Conservation (phyloP, 179 eudicot genomes). For the Camellia oleifera region DNA sequence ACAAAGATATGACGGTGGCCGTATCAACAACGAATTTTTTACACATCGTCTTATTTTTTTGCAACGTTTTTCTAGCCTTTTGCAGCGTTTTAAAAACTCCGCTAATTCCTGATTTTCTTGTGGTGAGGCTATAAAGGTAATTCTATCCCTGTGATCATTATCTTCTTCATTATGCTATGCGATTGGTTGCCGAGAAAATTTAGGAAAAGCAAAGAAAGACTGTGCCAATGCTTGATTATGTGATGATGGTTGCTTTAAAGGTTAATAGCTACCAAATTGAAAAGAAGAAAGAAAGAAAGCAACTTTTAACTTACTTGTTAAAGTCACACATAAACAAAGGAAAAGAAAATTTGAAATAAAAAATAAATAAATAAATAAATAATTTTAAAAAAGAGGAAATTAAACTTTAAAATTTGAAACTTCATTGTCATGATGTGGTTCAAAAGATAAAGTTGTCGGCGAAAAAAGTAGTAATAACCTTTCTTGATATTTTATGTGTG, state of each 20-base stretch:
- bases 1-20: too few relatives aligned
- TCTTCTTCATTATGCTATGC: neutral
- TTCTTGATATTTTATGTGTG: neutral
- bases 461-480: neutral
- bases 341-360: too few relatives aligned
- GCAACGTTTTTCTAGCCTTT: too few relatives aligned
- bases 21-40: too few relatives aligned
- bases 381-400: neutral
- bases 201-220: neutral
- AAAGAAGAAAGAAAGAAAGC: slow-evolving; percentile 1
- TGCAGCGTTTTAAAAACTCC: too few relatives aligned
- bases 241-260: neutral
- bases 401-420: neutral
- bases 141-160: neutral
- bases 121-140: neutral
- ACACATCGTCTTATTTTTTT: too few relatives aligned
- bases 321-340: neutral
- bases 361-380: neutral
- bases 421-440: neutral
- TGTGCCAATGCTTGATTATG: neutral
- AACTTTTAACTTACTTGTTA: neutral
- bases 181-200: neutral
- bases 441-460: neutral
- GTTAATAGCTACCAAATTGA: neutral
- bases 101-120: too few relatives aligned